Evolutionary conservation across 768 basidiomycete species (phyloP).

Genomic region (Tubosaeta brunneosetosa): DNA sequence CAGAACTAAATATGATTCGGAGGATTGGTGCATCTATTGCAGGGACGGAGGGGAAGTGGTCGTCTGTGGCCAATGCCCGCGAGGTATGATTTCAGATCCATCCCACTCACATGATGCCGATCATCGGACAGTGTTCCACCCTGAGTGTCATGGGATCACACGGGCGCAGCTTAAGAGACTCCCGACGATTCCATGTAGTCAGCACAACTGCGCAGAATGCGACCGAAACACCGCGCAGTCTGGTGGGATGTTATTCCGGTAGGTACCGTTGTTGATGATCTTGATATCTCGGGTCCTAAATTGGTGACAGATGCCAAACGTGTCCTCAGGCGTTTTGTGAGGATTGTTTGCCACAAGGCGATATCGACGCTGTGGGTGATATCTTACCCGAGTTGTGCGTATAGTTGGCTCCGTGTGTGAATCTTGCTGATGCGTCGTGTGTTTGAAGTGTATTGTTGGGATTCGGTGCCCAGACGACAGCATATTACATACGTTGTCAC

Average conservation of each 20-base stretch:
- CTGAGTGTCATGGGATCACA: conserved; percentile 41
- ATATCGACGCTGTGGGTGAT: conserved; percentile 51
- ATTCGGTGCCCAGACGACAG: conserved; percentile 32
- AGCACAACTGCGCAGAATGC: conserved; percentile 49
- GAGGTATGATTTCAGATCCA: conserved; percentile 36
- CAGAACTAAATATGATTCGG: conserved; percentile 40
- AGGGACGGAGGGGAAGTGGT: conserved; percentile 54
- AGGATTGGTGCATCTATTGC: conserved; percentile 58
- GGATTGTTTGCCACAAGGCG: conserved; percentile 51
- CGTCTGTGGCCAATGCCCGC: conserved; percentile 47
- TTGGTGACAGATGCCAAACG: conserved; percentile 45
- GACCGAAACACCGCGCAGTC: conserved; percentile 39
- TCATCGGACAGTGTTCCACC: conserved; percentile 47
- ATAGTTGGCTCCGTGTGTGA: neutral
- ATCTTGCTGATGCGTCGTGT: conserved; percentile 7
- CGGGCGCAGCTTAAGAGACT: conserved; percentile 25
- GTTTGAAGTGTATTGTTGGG: conserved; percentile 37
- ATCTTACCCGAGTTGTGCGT: conserved; percentile 55
- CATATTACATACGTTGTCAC: conserved; percentile 50
- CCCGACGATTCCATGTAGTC: conserved; percentile 37
- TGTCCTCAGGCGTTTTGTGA: conserved; percentile 59
- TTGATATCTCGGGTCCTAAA: conserved; percentile 3
- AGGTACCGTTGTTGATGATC: neutral
- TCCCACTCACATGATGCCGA: conserved; percentile 1
- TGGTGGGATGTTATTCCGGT: conserved; percentile 61